A percentile compares a stretch with the other conserved stretches of the same genome.
Evolutionary conservation across 192 early-diverging fungal species (phyloP).

Genomic region (Thoreauomyces humboldtii): DNA sequence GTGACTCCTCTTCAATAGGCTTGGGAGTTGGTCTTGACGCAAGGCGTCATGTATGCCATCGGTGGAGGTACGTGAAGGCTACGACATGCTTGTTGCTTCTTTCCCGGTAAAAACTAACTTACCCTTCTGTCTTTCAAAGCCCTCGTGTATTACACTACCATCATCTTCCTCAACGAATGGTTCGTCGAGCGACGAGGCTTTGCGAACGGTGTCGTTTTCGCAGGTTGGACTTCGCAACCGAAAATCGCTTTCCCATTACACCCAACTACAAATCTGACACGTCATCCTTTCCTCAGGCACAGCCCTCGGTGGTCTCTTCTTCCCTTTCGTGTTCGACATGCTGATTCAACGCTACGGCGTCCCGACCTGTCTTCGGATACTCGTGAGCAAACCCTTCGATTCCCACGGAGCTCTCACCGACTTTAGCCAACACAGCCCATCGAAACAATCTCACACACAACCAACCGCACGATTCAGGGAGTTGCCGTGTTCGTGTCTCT

Average conservation of each 20-base stretch:
- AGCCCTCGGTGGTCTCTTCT: constrained; percentile 1
- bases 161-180: constrained; percentile 2
- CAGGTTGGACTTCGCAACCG: too few species aligned
- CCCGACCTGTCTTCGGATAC: background rate
- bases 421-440: too few species aligned
- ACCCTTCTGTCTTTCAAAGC: background rate
- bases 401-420: too few species aligned
- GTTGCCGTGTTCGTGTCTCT: background rate
- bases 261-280: too few species aligned
- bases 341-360: background rate
- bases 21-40: background rate
- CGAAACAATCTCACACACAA: too few species aligned
- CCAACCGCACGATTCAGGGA: too few species aligned
- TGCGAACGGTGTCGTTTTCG: background rate
- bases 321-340: background rate
- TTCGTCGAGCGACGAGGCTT: background rate
- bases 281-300: background rate
- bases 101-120: background rate
- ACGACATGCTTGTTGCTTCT: background rate
- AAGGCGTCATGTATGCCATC: background rate
- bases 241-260: too few species aligned
- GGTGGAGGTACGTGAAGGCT: background rate
- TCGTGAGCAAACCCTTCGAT: too few species aligned
- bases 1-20: background rate
- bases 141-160: background rate